These are phyloP conservation scores for Ampelomyces quisqualis DNA, from an alignment of 2,329 filamentous ascomycete species.

Conservation along the genomic window DNA sequence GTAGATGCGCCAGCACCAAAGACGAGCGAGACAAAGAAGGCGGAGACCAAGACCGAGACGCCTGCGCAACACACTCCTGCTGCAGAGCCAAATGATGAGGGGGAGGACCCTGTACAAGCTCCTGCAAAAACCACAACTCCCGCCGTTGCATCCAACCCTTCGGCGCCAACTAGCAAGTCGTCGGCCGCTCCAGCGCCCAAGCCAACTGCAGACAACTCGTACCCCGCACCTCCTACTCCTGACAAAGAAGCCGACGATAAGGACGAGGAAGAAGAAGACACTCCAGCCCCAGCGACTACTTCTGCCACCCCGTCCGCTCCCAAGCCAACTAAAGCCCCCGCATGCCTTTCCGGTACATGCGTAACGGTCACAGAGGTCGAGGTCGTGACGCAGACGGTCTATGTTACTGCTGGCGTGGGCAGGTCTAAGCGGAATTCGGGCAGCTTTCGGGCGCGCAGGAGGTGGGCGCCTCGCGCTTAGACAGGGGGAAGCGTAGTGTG, in stretches of 20 bases:
- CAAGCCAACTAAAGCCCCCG: conserved; percentile 18
- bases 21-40: conserved; percentile 9
- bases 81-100: neutral
- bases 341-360: conserved; percentile 25
- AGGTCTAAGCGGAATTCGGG: conserved; percentile 8
- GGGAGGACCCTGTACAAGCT: neutral
- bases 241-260: no score
- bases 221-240: conserved; percentile 6
- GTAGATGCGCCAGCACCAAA: conserved; percentile 19
- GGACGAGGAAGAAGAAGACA: conserved; percentile 6
- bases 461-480: conserved; percentile 10
- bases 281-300: conserved; percentile 9
- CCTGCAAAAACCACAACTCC: conserved; percentile 7
- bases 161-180: neutral
- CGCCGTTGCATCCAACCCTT: neutral
- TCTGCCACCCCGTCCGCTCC: conserved; percentile 21
- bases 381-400: conserved; percentile 30
- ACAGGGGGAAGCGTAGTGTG: no score
- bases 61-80: conserved; percentile 6
- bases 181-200: conserved; percentile 5
- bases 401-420: conserved; percentile 24
- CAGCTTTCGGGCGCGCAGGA: conserved; percentile 3
- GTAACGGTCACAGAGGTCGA: conserved; percentile 26
- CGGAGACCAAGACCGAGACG: conserved; percentile 7
- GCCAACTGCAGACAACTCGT: conserved; percentile 9